Conservation (phyloP, 1,284 basidiomycete species). For the Apiotrichum porosum region DNA sequence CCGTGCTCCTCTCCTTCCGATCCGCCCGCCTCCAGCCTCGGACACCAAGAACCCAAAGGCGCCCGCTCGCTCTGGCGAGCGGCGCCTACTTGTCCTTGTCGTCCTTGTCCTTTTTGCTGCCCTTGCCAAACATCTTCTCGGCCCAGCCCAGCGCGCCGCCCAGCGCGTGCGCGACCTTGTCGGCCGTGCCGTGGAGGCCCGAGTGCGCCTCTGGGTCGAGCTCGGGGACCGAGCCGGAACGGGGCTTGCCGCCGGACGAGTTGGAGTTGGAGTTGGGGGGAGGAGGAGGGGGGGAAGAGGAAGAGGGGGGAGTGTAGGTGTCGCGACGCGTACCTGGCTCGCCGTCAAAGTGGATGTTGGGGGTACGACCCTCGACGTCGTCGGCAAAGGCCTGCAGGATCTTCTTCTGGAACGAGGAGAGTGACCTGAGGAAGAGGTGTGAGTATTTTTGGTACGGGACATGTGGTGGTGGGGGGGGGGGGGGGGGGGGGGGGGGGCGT, state of each 20-base stretch:
- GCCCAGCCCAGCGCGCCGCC: constrained; percentile 39
- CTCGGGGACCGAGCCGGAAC: constrained; percentile 10
- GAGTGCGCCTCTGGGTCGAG: not conserved
- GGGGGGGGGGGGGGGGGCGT: too few relatives aligned
- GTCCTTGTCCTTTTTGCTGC: constrained; percentile 3
- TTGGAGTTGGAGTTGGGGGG: constrained; percentile 5
- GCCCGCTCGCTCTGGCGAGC: too few relatives aligned
- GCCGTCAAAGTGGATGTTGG: constrained; percentile 36
- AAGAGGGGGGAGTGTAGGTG: not conserved
- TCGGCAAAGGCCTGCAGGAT: constrained; percentile 88
- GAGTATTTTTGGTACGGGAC: not conserved
- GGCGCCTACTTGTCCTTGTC: constrained; percentile 1
- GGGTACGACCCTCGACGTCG: constrained; percentile 69
- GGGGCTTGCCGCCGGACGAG: constrained; percentile 1
- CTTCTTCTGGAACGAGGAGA: constrained; percentile 76
- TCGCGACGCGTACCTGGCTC: not conserved
- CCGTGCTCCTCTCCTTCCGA: not conserved
- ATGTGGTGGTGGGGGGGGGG: too few relatives aligned
- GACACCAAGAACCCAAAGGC: too few relatives aligned
- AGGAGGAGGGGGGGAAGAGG: too few relatives aligned
- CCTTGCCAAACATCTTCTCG: constrained; percentile 20
- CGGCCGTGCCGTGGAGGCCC: constrained; percentile 16
- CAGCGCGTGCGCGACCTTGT: constrained; percentile 33
- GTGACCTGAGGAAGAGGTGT: constrained; percentile 55
- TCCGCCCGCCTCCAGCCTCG: too few relatives aligned